phyloP scores from a whole-genome alignment of 306 rosid species.

The Hippophae tibetana region DNA sequence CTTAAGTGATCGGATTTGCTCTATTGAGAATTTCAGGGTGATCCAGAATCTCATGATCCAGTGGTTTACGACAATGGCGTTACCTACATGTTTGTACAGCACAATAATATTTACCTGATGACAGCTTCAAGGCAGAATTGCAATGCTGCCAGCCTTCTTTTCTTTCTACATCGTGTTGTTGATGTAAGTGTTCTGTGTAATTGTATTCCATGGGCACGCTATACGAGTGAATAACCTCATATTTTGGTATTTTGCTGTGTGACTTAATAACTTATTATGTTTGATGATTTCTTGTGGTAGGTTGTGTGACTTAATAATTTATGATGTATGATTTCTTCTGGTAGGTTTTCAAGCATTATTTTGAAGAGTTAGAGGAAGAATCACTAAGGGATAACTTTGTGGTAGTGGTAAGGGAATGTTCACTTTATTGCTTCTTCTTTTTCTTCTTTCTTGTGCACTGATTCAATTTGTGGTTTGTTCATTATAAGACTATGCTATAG shows the following conservation, averaged over 20 bases:
- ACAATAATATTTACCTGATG: slow-evolving; percentile 87
- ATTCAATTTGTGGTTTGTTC: too few species aligned
- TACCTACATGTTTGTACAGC: slow-evolving; percentile 90
- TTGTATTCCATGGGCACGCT: not conserved
- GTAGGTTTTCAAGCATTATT: slow-evolving; percentile 96
- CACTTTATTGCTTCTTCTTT: not conserved
- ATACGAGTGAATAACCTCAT: too few species aligned
- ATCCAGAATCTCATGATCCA: slow-evolving; percentile 90
- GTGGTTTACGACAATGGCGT: slow-evolving; percentile 80
- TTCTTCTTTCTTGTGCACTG: not conserved
- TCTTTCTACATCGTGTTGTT: slow-evolving; percentile 79
- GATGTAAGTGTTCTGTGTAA: slow-evolving; percentile 50
- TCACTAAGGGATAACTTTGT: slow-evolving; percentile 97
- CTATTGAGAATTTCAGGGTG: slow-evolving; percentile 48
- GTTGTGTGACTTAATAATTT: too few species aligned
- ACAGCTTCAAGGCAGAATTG: slow-evolving; percentile 88
- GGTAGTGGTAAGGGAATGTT: slow-evolving; percentile 65
- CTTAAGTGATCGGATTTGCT: not conserved
- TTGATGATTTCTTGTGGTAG: slow-evolving; percentile 5
- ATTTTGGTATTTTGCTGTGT: too few species aligned
- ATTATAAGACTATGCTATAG: not conserved
- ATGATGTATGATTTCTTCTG: slow-evolving; percentile 5
- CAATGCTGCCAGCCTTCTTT: slow-evolving; percentile 94
- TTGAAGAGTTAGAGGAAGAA: slow-evolving; percentile 93
- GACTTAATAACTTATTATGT: too few species aligned